Base-by-base conservation (phyloP, 805 yeast species). In the Candida yuanshanica region DNA sequence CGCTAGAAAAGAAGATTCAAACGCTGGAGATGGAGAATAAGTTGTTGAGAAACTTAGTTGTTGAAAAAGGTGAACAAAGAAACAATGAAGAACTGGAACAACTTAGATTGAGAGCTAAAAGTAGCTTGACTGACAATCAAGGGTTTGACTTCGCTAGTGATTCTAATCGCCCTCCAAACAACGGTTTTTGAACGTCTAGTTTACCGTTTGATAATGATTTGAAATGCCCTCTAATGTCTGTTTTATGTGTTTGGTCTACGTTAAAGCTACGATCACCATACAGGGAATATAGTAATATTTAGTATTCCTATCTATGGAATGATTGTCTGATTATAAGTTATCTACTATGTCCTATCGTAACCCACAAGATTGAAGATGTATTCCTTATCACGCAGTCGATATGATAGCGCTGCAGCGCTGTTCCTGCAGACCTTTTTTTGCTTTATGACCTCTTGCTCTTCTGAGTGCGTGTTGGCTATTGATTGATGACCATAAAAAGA, bases 11-110 rank as follows among this genome's bases (percentile, higher is more conserved):
- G 55, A 80, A 80, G 56, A 77, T 93, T 44, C 81, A 81, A 61
- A 86, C 91, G 42, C 66, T 91, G 49, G 95, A 90, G 64, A 87
- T 88, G 95, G 99, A 91, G 65, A 91, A 91, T 66, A 77, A 80
- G 56, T 72, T 95, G 62, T 71, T 91, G 52, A 77, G 86, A 65
- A 84, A 83, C 58, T 68, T 93, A 51, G 90, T 91, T 20, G 82
- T 84, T 35, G 91, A 88, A 62, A 84, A 87, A 55, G 83, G 83
- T 41, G 79, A 76, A 42, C 49, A 58, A 21, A 71, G 73, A 47
- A 77, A 74, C 41, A 62, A 67, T 20, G 76, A 73, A 44, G 76
- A 77, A 43, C 64, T 79, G 41, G 82, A 77, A 52, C 59, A 59
- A 41, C 64, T 79, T 40, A 71, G 71, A 46, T 71, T 70, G 49